Conservation (phyloP, 1,284 basidiomycete species). For the Polyporus tsugae region DNA sequence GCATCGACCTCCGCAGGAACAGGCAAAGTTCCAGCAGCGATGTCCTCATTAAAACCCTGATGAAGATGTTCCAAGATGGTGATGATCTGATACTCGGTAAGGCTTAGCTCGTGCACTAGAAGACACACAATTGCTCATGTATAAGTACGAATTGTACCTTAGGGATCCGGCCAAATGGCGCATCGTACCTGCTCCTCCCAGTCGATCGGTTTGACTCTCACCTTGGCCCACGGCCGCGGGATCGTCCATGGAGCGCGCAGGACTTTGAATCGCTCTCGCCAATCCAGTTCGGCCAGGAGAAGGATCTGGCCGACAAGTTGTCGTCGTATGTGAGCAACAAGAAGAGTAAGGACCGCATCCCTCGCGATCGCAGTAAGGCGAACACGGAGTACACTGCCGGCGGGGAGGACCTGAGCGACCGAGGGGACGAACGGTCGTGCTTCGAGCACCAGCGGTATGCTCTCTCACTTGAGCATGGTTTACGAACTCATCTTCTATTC, state of each 20-base stretch:
- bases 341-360: conserved; percentile 30
- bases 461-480: neutral
- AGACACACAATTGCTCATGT: neutral
- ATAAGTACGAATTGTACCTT: neutral
- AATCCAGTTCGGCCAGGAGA: conserved; percentile 37
- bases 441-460: conserved; percentile 47
- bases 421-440: conserved; percentile 35
- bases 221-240: conserved; percentile 12
- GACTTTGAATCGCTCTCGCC: conserved; percentile 46
- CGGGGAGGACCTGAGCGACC: conserved; percentile 18
- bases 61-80: conserved; percentile 11
- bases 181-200: conserved; percentile 44
- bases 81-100: conserved; percentile 34
- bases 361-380: conserved; percentile 40
- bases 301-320: conserved; percentile 40
- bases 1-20: neutral
- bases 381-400: conserved; percentile 41
- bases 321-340: conserved; percentile 36
- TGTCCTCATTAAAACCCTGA: conserved; percentile 12
- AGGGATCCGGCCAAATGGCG: conserved; percentile 45
- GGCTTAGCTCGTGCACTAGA: neutral
- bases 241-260: conserved; percentile 19
- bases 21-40: conserved; percentile 25
- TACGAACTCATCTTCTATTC: conserved; percentile 8
- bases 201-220: conserved; percentile 23